Conservation (phyloP, 2,329 filamentous ascomycete genomes). For the Verticillium klebahnii region DNA sequence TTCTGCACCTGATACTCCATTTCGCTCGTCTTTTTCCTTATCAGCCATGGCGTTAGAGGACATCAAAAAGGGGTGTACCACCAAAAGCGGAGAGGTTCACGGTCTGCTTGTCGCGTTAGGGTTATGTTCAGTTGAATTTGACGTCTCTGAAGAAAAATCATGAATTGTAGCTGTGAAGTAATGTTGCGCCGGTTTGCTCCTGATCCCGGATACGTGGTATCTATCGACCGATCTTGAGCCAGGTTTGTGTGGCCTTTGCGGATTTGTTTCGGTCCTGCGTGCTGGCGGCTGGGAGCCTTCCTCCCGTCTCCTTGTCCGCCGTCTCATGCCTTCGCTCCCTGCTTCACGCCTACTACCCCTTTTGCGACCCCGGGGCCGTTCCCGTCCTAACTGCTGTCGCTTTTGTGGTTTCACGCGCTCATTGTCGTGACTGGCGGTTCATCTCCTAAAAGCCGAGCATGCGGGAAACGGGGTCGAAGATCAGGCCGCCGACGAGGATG, state of each 20-base stretch:
- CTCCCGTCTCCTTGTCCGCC: not conserved
- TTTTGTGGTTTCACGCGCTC: conserved; percentile 1
- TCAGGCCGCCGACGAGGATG: conserved; percentile 55
- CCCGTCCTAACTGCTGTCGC: not conserved
- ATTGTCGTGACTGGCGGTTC: conserved; percentile 4
- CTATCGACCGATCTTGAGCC: not conserved
- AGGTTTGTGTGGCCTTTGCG: not conserved
- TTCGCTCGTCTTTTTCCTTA: conserved; percentile 1
- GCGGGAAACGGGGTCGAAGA: conserved; percentile 54
- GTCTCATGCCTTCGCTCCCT: not conserved
- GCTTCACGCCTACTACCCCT: not conserved
- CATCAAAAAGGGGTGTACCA: conserved; percentile 4
- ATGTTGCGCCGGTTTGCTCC: not conserved
- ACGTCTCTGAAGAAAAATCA: not conserved
- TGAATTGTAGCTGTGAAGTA: not conserved
- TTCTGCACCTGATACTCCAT: conserved; percentile 3
- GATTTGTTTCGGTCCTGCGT: not conserved
- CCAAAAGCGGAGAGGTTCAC: conserved; percentile 6
- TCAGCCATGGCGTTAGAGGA: conserved; percentile 4
- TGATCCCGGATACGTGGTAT: not conserved
- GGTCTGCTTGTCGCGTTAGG: conserved; percentile 3
- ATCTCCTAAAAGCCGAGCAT: conserved; percentile 33
- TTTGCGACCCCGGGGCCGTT: not conserved
- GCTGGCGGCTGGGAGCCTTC: not conserved
- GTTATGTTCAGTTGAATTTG: conserved; percentile 10